A percentile compares a stretch with the other conserved stretches of the same genome.
Conservation (phyloP, 805 yeast species). For the Wickerhamiella kurtzmanii region DNA sequence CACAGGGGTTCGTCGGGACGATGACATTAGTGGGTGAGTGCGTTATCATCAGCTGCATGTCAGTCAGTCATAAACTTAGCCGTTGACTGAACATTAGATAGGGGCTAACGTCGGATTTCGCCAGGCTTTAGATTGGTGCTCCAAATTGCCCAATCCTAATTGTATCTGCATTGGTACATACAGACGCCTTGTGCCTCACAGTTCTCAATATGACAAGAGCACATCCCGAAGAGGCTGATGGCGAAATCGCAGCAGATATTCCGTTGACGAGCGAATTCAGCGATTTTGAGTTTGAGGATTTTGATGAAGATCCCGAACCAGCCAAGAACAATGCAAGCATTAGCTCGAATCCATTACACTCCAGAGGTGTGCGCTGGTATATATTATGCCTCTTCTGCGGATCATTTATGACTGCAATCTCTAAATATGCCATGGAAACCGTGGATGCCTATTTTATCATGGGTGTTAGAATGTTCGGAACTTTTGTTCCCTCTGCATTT, state of each 20-base stretch:
- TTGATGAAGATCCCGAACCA: neutral
- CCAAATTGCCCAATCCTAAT: too few species aligned
- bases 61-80: too few species aligned
- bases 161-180: too few species aligned
- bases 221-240: neutral
- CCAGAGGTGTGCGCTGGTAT: constrained; percentile 5
- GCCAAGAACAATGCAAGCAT: neutral
- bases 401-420: constrained; percentile 13
- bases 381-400: constrained; percentile 9
- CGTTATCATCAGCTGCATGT: neutral
- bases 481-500: constrained; percentile 42
- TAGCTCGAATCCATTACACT: constrained; percentile 19
- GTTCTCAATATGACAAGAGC: neutral
- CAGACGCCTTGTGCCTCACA: too few species aligned
- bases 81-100: too few species aligned
- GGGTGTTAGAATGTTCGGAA: constrained; percentile 62
- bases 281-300: neutral
- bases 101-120: too few species aligned
- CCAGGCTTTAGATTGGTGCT: too few species aligned
- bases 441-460: constrained; percentile 31
- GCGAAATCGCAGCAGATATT: neutral
- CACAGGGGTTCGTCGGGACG: neutral
- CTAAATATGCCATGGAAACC: constrained; percentile 8
- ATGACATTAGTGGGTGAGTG: neutral
- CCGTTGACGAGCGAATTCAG: neutral